phyloP scores from a whole-genome alignment of 257 asterid species.

The Euphrasia confusa region DNA sequence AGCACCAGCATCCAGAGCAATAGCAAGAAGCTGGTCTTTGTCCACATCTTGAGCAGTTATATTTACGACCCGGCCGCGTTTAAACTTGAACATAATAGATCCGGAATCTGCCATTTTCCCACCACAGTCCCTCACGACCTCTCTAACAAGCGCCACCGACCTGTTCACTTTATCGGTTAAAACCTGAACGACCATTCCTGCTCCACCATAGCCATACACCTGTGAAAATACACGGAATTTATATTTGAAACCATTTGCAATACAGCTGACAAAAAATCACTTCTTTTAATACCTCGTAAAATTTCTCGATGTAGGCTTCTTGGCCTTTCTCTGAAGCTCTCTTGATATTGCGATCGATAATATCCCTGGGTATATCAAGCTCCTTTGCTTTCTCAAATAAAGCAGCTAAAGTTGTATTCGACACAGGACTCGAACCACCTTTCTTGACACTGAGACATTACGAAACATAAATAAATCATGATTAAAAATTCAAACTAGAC shows the following conservation, averaged over 20 bases:
- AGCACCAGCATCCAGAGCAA: slow-evolving; percentile 91
- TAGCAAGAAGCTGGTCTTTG: slow-evolving; percentile 60
- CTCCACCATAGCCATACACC: slow-evolving; percentile 95
- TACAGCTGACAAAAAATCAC: no score
- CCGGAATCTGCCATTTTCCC: slow-evolving; percentile 96
- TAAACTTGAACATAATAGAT: slow-evolving; percentile 82
- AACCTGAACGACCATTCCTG: slow-evolving; percentile 76
- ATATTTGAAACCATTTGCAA: not conserved
- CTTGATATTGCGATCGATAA: slow-evolving; percentile 77
- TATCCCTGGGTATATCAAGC: slow-evolving; percentile 86
- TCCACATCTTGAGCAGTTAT: slow-evolving; percentile 60
- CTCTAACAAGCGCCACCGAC: slow-evolving; percentile 72
- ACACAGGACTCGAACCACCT: slow-evolving; percentile 72
- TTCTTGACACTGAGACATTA: not conserved
- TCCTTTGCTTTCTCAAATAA: slow-evolving; percentile 80
- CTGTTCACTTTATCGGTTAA: slow-evolving; percentile 80
- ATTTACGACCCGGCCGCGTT: slow-evolving; percentile 69
- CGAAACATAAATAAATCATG: not conserved
- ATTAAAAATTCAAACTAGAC: not conserved
- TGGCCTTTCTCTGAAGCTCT: slow-evolving; percentile 92
- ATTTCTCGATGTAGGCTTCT: slow-evolving; percentile 78
- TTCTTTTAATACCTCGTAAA: slow-evolving; percentile 55
- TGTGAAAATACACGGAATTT: slow-evolving; percentile 23
- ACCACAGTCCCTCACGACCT: slow-evolving; percentile 66
- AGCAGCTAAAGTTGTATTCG: slow-evolving; percentile 74